Conservation (phyloP, 78 protist genomes). For the Chrysochromulina parva region DNA sequence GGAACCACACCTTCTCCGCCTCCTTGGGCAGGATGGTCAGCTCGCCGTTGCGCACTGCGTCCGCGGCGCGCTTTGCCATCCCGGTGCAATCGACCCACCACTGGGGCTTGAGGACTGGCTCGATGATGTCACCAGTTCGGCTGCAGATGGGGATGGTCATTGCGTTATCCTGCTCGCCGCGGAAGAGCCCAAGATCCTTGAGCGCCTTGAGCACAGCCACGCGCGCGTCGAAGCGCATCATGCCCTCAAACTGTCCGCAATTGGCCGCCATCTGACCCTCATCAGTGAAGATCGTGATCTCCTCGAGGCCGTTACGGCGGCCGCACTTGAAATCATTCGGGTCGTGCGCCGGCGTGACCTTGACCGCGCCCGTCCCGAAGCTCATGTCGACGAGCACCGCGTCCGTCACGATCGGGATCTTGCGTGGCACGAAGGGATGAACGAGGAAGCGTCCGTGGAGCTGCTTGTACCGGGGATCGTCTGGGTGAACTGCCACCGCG, state of each 20-base stretch:
- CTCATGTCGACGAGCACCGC: slow-evolving; percentile 80
- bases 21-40: slow-evolving; percentile 74
- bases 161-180: slow-evolving; percentile 24
- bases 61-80: slow-evolving; percentile 55
- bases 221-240: slow-evolving; percentile 53
- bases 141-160: slow-evolving; percentile 17
- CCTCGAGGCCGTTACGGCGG: slow-evolving; percentile 80
- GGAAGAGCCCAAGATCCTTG: background rate
- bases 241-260: slow-evolving; percentile 40
- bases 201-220: slow-evolving; percentile 9
- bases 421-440: slow-evolving; percentile 79
- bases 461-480: slow-evolving; percentile 56
- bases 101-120: slow-evolving; percentile 94
- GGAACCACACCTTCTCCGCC: slow-evolving; percentile 54
- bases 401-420: slow-evolving; percentile 93
- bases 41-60: slow-evolving; percentile 44
- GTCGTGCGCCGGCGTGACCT: slow-evolving; percentile 97
- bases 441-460: slow-evolving; percentile 78
- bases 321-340: slow-evolving; percentile 95
- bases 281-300: slow-evolving; percentile 47
- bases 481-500: slow-evolving; percentile 98
- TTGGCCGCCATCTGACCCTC: background rate
- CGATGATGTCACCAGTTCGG: slow-evolving; percentile 40
- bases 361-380: slow-evolving; percentile 77
- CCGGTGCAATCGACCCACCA: slow-evolving; percentile 85